These are phyloP conservation scores for Helianthus tuberosus DNA, from an alignment of 129 eudicot species.

Conservation along the genomic window DNA sequence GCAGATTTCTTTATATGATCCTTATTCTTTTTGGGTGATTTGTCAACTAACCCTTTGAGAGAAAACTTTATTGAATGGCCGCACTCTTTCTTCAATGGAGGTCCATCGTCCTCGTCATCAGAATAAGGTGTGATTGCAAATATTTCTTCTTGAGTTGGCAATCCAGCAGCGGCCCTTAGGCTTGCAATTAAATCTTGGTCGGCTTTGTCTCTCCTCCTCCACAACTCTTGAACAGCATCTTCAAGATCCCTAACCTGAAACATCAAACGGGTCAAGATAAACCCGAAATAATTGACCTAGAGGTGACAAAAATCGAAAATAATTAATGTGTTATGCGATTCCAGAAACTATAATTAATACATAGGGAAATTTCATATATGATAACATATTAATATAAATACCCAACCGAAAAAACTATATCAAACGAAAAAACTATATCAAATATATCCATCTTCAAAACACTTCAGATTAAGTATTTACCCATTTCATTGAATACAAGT, in stretches of 20 bases:
- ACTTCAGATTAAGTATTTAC: too few species aligned
- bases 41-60: conserved; percentile 68
- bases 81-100: conserved; percentile 59
- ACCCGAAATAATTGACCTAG: not conserved
- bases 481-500: too few species aligned
- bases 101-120: conserved; percentile 83
- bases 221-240: conserved; percentile 97
- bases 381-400: too few species aligned
- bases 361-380: too few species aligned
- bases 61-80: conserved; percentile 79
- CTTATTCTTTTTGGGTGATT: conserved; percentile 71
- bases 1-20: conserved; percentile 64
- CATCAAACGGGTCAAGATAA: not conserved
- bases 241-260: conserved; percentile 78
- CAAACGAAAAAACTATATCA: too few species aligned
- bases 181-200: conserved; percentile 72
- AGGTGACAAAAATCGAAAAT: not conserved
- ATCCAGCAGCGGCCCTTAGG: conserved; percentile 95
- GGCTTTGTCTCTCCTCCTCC: conserved; percentile 90
- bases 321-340: not conserved
- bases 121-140: conserved; percentile 86
- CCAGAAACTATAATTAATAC: not conserved
- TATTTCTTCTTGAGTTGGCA: conserved; percentile 90
- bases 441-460: too few species aligned
- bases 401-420: too few species aligned